A percentile compares a stretch with the other conserved stretches of the same genome.
These are phyloP conservation scores for Salicornia ramosissima DNA, from an alignment of 148 eudicot genomes.

Conservation along the genomic window DNA sequence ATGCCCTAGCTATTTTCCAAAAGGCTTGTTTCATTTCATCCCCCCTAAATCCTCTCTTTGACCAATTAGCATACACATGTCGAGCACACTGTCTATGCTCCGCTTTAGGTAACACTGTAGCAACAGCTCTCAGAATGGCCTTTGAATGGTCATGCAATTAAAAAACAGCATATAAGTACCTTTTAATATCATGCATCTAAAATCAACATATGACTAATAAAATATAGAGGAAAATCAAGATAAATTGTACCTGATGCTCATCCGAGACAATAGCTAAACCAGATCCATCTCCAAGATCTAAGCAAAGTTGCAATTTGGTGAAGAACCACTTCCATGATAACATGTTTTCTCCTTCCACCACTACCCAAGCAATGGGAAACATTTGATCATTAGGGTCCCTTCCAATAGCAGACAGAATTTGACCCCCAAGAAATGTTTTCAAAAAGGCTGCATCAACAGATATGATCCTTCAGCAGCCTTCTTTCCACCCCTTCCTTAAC, in stretches of 20 bases:
- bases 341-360: background rate
- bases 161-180: background rate
- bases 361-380: background rate
- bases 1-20: no score
- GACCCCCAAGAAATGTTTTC: no score
- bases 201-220: background rate
- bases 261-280: background rate
- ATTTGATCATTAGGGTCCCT: slow-evolving; percentile 10
- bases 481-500: no score
- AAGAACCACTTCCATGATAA: background rate
- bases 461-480: no score
- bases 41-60: background rate
- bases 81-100: slow-evolving; percentile 5
- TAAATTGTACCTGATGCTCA: slow-evolving; percentile 3
- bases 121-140: background rate
- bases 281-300: background rate
- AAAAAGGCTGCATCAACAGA: no score
- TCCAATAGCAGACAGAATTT: background rate
- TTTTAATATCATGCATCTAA: background rate
- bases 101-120: background rate
- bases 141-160: background rate
- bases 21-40: slow-evolving; percentile 1
- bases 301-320: background rate
- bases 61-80: background rate
- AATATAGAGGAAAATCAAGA: no score